Conservation (phyloP, 495 filamentous ascomycete genomes). For the Penicillium canescens region DNA sequence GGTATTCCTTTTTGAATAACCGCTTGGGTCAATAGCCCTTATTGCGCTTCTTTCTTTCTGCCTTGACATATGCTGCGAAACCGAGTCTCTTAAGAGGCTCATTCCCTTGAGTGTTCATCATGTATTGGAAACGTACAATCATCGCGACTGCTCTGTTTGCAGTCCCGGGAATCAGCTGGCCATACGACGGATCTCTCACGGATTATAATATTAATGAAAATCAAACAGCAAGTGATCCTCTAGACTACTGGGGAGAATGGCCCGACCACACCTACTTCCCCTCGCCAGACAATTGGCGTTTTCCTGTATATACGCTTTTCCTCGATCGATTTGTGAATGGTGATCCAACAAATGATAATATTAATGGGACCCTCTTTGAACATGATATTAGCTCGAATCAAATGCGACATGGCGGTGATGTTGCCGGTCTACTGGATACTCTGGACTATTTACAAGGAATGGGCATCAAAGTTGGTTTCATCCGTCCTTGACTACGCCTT, state of each 20-base stretch:
- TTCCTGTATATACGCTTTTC: conserved; percentile 72
- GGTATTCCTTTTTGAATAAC: not conserved
- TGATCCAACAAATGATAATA: conserved; percentile 70
- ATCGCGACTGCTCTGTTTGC: conserved; percentile 31
- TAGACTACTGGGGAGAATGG: conserved; percentile 65
- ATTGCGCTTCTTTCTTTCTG: not conserved
- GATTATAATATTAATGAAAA: conserved; percentile 67
- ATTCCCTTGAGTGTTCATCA: conserved; percentile 17
- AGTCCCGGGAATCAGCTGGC: conserved; percentile 41
- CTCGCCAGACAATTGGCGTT: conserved; percentile 68
- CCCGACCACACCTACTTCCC: conserved; percentile 52
- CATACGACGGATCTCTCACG: conserved; percentile 53
- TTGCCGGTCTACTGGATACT: conserved; percentile 62
- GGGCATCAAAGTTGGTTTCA: conserved; percentile 62
- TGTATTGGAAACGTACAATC: conserved; percentile 35
- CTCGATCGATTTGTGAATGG: conserved; percentile 73
- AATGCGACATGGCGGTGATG: conserved; percentile 74
- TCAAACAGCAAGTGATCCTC: conserved; percentile 53
- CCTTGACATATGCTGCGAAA: conserved; percentile 8
- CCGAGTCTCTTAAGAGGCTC: conserved; percentile 1
- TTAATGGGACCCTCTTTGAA: conserved; percentile 68
- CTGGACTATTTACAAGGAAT: conserved; percentile 75
- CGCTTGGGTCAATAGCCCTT: not conserved
- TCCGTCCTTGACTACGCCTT: not conserved
- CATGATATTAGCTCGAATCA: conserved; percentile 69